Evolutionary conservation across 192 early-diverging fungal species (phyloP), one percentile per base, ranked within the genome.

Genomic region (Geranomyces variabilis): DNA sequence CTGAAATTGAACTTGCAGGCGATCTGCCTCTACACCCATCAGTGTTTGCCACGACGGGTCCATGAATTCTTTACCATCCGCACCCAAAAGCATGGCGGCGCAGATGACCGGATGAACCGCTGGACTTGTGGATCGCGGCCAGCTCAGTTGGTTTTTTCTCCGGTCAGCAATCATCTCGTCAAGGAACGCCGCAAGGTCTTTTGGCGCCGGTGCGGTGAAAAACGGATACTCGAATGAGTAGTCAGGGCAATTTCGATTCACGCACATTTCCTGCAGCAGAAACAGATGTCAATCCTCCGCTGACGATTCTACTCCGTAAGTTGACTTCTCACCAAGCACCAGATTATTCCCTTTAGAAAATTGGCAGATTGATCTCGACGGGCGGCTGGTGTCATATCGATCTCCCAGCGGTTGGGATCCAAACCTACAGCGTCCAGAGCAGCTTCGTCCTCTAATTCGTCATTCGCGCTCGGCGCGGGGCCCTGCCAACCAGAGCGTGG

Each of bases 261-360:
- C 51, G 17, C 51, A 53, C 51, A 53, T 53, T 53, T 53, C 51
- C 51, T 53, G 15, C 51, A 47, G n/a, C n/a, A 10, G 3, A 41
- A 10, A 41, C 36, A 41, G 36, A n/a, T n/a, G 36, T 41, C 10
- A 41, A 41, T 41, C 36, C 10, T n/a, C n/a, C n/a, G n/a, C n/a
- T n/a, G n/a, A n/a, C n/a, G n/a, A n/a, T n/a, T n/a, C n/a, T n/a
- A n/a, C n/a, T n/a, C n/a, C n/a, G n/a, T n/a, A n/a, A n/a, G n/a
- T n/a, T n/a, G n/a, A n/a, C n/a, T n/a, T n/a, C 51, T 53, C 24
- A 53, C 51, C 51, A 53, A 53, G 15, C 51, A 53, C 51, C 51
- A 53, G 4, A 53, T 53, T n/a, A 53, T 53, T 7, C 51, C 51
- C 15, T 53, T 7, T 15, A 53, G 15, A 26, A 53, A 53, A 3